phyloP scores from a whole-genome alignment of 2,329 filamentous ascomycete species.

The Stagonosporopsis tanaceti region DNA sequence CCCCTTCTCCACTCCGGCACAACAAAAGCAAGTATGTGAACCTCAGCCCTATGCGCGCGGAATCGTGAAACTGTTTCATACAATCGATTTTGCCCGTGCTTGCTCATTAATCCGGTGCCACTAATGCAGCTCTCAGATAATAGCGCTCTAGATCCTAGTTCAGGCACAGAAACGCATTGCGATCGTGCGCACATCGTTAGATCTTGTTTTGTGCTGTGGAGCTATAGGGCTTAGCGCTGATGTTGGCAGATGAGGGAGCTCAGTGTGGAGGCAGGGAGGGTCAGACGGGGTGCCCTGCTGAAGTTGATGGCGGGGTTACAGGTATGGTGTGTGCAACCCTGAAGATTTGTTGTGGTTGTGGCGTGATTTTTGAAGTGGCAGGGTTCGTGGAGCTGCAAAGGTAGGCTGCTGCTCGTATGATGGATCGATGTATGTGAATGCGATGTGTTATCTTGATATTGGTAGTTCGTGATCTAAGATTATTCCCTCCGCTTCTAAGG shows the following conservation, averaged over 20 bases:
- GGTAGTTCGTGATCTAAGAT: background rate
- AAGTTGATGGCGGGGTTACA: background rate
- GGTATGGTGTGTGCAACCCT: background rate
- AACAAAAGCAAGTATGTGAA: conserved; percentile 6
- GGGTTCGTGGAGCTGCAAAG: background rate
- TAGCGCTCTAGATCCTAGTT: conserved; percentile 8
- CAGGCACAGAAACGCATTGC: conserved; percentile 5
- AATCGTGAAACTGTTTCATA: conserved; percentile 11
- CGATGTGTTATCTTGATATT: background rate
- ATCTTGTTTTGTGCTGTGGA: background rate
- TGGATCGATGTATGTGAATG: background rate
- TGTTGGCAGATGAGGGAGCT: background rate
- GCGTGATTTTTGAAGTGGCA: conserved; percentile 1
- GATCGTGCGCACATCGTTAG: conserved; percentile 2
- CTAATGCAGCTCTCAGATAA: conserved; percentile 2
- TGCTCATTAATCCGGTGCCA: conserved; percentile 11
- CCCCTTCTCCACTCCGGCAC: background rate
- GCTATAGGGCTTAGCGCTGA: background rate
- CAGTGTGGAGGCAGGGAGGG: background rate
- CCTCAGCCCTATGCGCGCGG: conserved; percentile 11
- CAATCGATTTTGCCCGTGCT: background rate
- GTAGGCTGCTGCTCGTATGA: background rate
- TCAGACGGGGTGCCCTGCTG: conserved; percentile 2
- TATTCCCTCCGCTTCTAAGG: background rate
- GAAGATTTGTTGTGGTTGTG: background rate